Base-by-base conservation (phyloP, 1,284 basidiomycete species). In the Cronartium quercuum region DNA sequence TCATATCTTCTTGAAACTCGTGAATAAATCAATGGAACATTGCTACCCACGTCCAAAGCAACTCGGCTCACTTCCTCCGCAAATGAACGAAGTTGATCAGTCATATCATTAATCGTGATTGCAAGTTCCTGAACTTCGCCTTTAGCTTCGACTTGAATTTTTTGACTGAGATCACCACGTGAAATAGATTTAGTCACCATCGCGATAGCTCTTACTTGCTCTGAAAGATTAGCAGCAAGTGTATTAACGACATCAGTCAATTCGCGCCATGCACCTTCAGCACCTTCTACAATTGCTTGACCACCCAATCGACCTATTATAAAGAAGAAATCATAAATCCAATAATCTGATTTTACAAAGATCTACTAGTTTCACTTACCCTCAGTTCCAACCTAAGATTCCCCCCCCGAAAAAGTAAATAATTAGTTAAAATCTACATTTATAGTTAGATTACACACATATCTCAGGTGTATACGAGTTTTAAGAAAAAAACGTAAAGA, bases 121-220 rank as follows among this genome's bases (percentile, higher is more conserved):
- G 98, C 98, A 81, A 98, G 84, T 83, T 98, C 95, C 68, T 97
- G 85, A 69, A 98, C 96, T 83, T 98, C 96, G 51, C 96, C 95
- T 51, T 90, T 88, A 1, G 95, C 95, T 80, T 96, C 91, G 79
- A 99, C 94, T 73, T 95, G 92, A 79, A 98, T 98, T 81, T 96
- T 94, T 81, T 95, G 92, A 44, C 89, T 91, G 77, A 98, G 84
- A 83, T 99, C 96, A 65, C 96, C 96, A 76, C 90, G 85, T 0
- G 96, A 94, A 80, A 99, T 94, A 12, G 96, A 96, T 81, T 94
- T 98, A 18, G 95, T 98, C 80, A 95, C 92, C 80, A 89, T 88
- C 34, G 95, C 93, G 80, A 98, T 98, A 78, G 90, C 91, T 81
- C 94, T 88, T 67, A 97, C 94, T 84, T 98, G 94, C 77, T 87